Evolutionary conservation across 768 basidiomycete species (phyloP).

Genomic region (Saitozyma sp.): DNA sequence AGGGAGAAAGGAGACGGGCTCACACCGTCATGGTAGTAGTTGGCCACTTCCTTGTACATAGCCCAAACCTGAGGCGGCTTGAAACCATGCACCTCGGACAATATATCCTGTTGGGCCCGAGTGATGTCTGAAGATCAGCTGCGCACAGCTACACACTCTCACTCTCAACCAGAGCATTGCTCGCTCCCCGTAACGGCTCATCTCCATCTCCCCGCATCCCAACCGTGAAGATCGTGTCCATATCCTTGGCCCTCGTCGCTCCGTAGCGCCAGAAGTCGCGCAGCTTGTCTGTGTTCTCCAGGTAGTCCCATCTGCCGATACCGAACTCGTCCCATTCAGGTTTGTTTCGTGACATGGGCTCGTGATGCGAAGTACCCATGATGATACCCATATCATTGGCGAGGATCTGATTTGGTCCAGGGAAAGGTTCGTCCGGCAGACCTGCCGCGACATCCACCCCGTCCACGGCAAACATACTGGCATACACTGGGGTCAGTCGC

Average conservation of each 20-base stretch:
- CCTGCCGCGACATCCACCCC: slow-evolving; percentile 5
- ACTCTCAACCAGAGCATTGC: slow-evolving; percentile 39
- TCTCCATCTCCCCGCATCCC: slow-evolving; percentile 67
- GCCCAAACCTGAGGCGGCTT: slow-evolving; percentile 67
- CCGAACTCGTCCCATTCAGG: slow-evolving; percentile 65
- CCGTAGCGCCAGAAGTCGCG: slow-evolving; percentile 60
- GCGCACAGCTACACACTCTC: slow-evolving; percentile 29
- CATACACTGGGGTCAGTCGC: slow-evolving; percentile 13
- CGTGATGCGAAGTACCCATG: slow-evolving; percentile 72
- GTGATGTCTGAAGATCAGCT: slow-evolving; percentile 59
- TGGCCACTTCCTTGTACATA: slow-evolving; percentile 65
- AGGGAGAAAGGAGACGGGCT: slow-evolving; percentile 10
- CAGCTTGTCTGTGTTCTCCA: slow-evolving; percentile 53
- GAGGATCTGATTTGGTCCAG: slow-evolving; percentile 61
- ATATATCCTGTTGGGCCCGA: slow-evolving; percentile 63
- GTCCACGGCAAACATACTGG: slow-evolving; percentile 21
- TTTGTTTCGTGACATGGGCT: slow-evolving; percentile 71
- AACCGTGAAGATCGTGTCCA: slow-evolving; percentile 64
- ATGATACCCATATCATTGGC: slow-evolving; percentile 69
- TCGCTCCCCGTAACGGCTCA: slow-evolving; percentile 41
- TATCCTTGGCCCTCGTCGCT: slow-evolving; percentile 61
- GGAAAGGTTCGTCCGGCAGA: slow-evolving; percentile 50
- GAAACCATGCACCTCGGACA: slow-evolving; percentile 59
- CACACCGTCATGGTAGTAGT: slow-evolving; percentile 57
- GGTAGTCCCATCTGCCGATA: slow-evolving; percentile 50